Base-by-base conservation (phyloP, 73 alveolate genomes). In the Paramecium pentaurelia region DNA sequence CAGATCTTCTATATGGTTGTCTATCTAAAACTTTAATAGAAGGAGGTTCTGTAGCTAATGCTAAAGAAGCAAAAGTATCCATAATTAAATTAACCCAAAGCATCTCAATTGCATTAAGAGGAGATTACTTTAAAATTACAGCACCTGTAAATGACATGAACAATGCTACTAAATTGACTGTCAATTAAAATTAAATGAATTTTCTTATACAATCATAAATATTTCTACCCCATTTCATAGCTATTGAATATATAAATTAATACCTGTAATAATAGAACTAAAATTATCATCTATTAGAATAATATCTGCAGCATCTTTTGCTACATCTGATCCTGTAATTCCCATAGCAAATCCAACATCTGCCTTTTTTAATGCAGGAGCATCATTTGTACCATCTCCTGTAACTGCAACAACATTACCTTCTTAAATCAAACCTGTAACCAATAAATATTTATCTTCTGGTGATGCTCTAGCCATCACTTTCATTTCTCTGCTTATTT, bases 31-130 rank as follows among this genome's bases (percentile, higher is more conserved):
- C 88, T 36, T 95, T 96, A 27, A 83, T 95, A 68, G 94, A 70
- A 49, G 99, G 99, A 59, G 99, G 99, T 83, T 97, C 99, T 25
- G 99, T 97, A 12, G 99, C 99, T 77, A 97, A 95, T 71, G 99
- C 99, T 18, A 97, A 87, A 9, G 99, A 97, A 47, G 98, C 99
- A 77, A 94, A 92, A 10, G 98, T 92, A 80, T 96, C 99, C 98
- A 96, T 96, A 49, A 96, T 96, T 44, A 96, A 93, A 86, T 96
- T 96, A 58, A 96, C 98, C 99, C 99, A 96, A 36, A 96, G 95
- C 99, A 96, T 96, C 80, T 96, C 95, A 60, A 96, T 96, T 32
- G 98, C 93, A 54, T 93, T 96, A 22, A 96, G 92, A 10, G 99
- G 99, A 27, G 97, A 70, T 40, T 95, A 93, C 34, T 89, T 92